Base-by-base conservation (phyloP, 306 rosid genomes). In the Quercus rubra region DNA sequence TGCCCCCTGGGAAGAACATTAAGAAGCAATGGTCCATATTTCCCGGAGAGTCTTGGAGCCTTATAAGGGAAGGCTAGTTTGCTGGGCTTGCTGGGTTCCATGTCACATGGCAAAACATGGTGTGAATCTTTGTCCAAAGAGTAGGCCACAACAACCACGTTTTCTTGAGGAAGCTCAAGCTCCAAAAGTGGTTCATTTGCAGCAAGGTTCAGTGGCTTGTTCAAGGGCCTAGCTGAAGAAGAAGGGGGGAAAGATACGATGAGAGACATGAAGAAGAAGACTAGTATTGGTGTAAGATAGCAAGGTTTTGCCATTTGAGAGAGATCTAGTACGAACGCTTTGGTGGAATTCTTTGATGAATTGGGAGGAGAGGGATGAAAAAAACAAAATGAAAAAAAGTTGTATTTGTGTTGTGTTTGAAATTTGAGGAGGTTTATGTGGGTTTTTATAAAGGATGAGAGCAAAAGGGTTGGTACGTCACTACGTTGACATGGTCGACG, bases 1-100 rank as follows among this genome's bases (percentile, higher is more conserved):
- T 2, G 0, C 0, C 10, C 90, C 94, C 82, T 94, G 5, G 98
- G 97, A 13, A 94, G 93, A 91, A 89, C 89, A 73, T 74, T 85
- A n/a, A 94, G 76, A 21, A 88, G 19, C 80, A 90, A 31, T 0
- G 90, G 21, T 7, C 82, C 77, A 6, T 81, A 81, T 75, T 86
- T 88, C 5, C 84, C 58, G 28, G 74, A 74, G 35, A 64, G 20
- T 43, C 87, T 78, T 33, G 68, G 73, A n/a, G 70, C 46, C 23
- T 9, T 14, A 17, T 38, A 38, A 38, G 18, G 55, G 57, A 30
- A 59, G 31, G 6, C 61, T 57, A 5, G 35, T 74, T 14, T 30
- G 46, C 46, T 38, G 59, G 7, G 30, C 54, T 46, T 46, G 58
- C 74, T 41, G 68, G 52, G 49, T 4, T 15, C 76, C 80, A 25